phyloP scores from a whole-genome alignment of 2,329 filamentous ascomycete genomes.

The Rachicladosporium sp. region DNA sequence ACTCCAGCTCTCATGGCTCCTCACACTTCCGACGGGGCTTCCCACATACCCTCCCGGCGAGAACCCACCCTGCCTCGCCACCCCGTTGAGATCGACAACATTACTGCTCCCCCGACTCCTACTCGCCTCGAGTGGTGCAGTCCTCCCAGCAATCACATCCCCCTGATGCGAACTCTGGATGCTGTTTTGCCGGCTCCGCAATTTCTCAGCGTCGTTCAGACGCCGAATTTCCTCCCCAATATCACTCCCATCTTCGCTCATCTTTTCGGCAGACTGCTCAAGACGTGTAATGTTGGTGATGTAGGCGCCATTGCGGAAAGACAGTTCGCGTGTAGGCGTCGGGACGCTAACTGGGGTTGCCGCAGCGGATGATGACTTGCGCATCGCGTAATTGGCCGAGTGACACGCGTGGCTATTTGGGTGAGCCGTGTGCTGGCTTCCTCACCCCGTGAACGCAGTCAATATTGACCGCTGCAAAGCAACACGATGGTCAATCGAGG shows the following conservation, averaged over 20 bases:
- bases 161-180: constrained; percentile 13
- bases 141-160: constrained; percentile 5
- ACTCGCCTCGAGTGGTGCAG: constrained; percentile 39
- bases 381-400: no score
- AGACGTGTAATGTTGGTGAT: constrained; percentile 58
- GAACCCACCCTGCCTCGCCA: constrained; percentile 57
- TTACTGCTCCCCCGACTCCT: constrained; percentile 54
- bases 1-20: constrained; percentile 34
- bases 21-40: constrained; percentile 51
- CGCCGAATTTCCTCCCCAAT: constrained; percentile 68
- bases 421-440: no score
- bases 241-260: constrained; percentile 55
- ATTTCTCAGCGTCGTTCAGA: constrained; percentile 43
- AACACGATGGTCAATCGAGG: no score
- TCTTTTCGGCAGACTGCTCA: constrained; percentile 61
- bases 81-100: constrained; percentile 58
- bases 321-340: constrained; percentile 5
- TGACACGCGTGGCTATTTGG: no score
- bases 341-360: constrained; percentile 3
- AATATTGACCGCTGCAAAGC: no score
- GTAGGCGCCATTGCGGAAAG: constrained; percentile 31
- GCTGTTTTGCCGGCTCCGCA: constrained; percentile 15
- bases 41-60: constrained; percentile 56
- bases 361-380: not conserved
- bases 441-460: no score